These are phyloP conservation scores for Scheffersomyces illinoinensis DNA, from an alignment of 1,139 yeast genomes.

Conservation along the genomic window DNA sequence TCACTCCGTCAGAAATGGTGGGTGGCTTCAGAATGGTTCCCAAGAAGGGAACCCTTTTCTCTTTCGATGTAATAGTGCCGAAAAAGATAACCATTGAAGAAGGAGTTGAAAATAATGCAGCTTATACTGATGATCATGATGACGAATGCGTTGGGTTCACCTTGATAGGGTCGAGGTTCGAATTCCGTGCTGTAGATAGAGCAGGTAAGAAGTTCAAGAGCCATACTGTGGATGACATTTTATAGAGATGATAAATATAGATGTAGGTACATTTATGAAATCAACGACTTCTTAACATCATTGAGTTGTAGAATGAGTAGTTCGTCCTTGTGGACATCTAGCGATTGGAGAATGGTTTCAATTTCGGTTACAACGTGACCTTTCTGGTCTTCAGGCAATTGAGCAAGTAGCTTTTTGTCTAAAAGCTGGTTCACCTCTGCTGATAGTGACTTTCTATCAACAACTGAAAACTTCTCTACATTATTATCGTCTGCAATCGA, in stretches of 20 bases:
- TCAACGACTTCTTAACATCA: constrained; percentile 15
- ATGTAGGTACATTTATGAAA: background rate
- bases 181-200: constrained; percentile 76
- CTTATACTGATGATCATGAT: constrained; percentile 19
- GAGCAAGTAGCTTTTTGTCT: background rate
- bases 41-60: constrained; percentile 61
- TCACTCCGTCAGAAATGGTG: constrained; percentile 34
- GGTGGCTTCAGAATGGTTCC: constrained; percentile 60
- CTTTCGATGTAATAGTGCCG: constrained; percentile 48
- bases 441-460: constrained; percentile 15
- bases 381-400: constrained; percentile 5
- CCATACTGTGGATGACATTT: constrained; percentile 67
- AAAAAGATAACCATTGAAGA: constrained; percentile 12
- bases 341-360: constrained; percentile 13
- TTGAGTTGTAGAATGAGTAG: constrained; percentile 26
- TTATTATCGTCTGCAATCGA: constrained; percentile 15
- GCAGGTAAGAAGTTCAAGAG: constrained; percentile 85
- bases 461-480: constrained; percentile 7
- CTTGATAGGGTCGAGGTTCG: constrained; percentile 78
- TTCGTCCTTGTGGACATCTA: constrained; percentile 21
- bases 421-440: constrained; percentile 21
- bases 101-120: constrained; percentile 6
- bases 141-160: constrained; percentile 54
- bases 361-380: constrained; percentile 11
- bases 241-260: constrained; percentile 10